Base-by-base conservation (phyloP, 2,329 filamentous ascomycete genomes). In the Neoscytalidium dimidiatum region DNA sequence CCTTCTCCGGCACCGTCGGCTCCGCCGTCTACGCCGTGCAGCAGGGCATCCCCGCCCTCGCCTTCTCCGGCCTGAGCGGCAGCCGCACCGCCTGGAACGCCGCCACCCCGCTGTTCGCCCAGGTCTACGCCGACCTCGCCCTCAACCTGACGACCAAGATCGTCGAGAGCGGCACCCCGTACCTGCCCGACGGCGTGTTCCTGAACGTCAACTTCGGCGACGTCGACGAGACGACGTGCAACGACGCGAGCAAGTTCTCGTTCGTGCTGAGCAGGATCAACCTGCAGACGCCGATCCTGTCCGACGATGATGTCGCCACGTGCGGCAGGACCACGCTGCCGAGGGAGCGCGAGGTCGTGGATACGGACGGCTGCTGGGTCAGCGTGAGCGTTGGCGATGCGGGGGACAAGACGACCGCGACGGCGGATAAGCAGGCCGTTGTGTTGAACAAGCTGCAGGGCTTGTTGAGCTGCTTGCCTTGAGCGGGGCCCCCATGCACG, bases 191-290 rank as follows among this genome's bases (percentile, higher is more conserved):
- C 0, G 81, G 83, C 51, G 81, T 85, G 2, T 90, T 83, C 73
- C 81, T 92, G 33, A 92, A 91, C 69, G 88, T 92, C 69, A 92
- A 92, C 77, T 90, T 90, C 70, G 86, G 86, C 4, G 75, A 80
- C 65, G 83, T 86, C 0, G 76, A 72, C 1, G 75, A 77, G 5
- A 80, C 73, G 0, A 73, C 75, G 60, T 91, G 89, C 77, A 81
- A 78, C 13, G 77, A 79, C 23, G 74, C 82, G 0, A 77, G 77
- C 31, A 77, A 88, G 62, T 90, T 90, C 80, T 82, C 83, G 69
- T 92, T 86, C 74, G 84, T 91, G 4, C 77, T 91, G 33, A 87
- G 81, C 52, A 82, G 89, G 19, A 86, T 92, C 71, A 77, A 87
- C 65, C 82, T 82, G 4, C 11, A 53, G 29, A 73, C 77, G 0